Evolutionary conservation across 331 rosid genomes (phyloP), one percentile per base, ranked within the genome.

Genomic region (Ulmus americana): DNA sequence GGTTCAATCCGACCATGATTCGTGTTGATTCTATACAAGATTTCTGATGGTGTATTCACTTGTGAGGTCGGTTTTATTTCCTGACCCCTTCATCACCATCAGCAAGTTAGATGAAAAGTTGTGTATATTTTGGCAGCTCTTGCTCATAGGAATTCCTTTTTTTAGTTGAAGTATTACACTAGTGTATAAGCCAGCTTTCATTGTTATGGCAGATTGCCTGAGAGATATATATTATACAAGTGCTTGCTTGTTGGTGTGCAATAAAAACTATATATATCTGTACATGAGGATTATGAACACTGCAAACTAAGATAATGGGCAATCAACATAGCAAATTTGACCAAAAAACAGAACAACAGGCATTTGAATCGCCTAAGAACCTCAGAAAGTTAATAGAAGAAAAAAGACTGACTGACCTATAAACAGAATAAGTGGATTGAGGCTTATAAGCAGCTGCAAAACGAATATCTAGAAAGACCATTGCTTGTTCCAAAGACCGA

Each of bases 1-100:
- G 55, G 69, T 89, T 70, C 90, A 92, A 72, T 74, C 83, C 7
- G 85, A 85, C 70, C 86, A 63, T 40, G 98, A 89, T 53, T 18
- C 65, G 20, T 92, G 98, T 54, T 85, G 84, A 83, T 56, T 76
- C 63, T 69, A 73, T 12, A 47, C 75, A 15, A 55, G 41, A 43
- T 18, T 59, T 47, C 58, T 48, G 65, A 78, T 83, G 81, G 69
- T 77, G 65, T 63, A 45, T 65, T 64, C 42, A 67, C 65, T 69
- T 73, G 86, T 78, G 86, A 74, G 87, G 84, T 71, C 70, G 86
- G 82, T 70, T 68, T 12, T 70, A 58, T 56, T 77, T 75, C 55
- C 76, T 55, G 79, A 77, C 85, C 88, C 85, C 81, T 64, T 69
- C 44, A 52, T 44, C 74, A 80, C 79, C 74, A 73, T 59, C 63